Conservation (phyloP, 331 rosid species). For the Ulmus americana region DNA sequence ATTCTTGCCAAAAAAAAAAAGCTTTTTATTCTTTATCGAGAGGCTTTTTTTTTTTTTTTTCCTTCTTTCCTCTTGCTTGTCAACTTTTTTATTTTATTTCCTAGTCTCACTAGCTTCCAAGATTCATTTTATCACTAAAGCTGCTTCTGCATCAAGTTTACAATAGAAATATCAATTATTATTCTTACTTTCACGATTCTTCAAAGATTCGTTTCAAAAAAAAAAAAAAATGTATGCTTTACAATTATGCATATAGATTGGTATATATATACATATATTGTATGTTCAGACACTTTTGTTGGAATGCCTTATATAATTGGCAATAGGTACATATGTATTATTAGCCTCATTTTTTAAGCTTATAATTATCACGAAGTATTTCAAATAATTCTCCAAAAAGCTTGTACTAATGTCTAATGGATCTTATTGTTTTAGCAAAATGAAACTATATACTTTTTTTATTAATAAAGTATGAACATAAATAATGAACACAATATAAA, state of each 20-base stretch:
- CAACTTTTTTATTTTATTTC: slow-evolving; percentile 28
- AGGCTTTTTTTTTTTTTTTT: slow-evolving; percentile 8
- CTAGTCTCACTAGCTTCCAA: slow-evolving; percentile 31
- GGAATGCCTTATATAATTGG: too few species aligned
- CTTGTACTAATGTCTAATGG: too few species aligned
- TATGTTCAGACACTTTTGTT: too few species aligned
- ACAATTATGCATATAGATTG: not conserved
- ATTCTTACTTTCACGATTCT: slow-evolving; percentile 23
- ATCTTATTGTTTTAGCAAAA: too few species aligned
- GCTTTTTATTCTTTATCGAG: slow-evolving; percentile 25
- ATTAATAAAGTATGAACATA: too few species aligned
- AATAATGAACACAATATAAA: too few species aligned
- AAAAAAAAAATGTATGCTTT: not conserved
- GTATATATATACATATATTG: too few species aligned
- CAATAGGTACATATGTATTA: too few species aligned
- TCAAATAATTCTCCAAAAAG: too few species aligned
- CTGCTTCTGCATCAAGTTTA: slow-evolving; percentile 27
- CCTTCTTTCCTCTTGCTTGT: slow-evolving; percentile 24
- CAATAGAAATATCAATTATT: slow-evolving; percentile 28
- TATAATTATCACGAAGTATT: not conserved
- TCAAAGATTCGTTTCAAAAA: slow-evolving; percentile 19
- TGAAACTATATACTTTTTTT: too few species aligned
- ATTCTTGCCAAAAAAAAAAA: slow-evolving; percentile 24
- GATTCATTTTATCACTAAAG: slow-evolving; percentile 36
- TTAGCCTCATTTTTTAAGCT: not conserved